A percentile compares a stretch with the other conserved stretches of the same genome.
Evolutionary conservation across 2,329 filamentous ascomycete species (phyloP).

Genomic region (Curvularia lunata): DNA sequence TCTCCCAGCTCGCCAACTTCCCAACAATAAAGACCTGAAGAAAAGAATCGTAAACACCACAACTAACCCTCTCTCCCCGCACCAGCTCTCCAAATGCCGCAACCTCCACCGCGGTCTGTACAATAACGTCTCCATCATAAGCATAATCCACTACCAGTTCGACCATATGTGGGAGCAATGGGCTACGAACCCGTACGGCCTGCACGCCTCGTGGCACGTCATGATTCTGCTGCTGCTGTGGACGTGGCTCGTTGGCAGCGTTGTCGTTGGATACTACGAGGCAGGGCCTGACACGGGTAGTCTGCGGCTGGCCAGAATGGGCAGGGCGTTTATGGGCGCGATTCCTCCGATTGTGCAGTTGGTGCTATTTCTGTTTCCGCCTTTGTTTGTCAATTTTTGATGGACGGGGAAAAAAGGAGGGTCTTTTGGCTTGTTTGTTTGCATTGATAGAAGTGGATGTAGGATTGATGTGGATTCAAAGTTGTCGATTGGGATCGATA

Average conservation of each 20-base stretch:
- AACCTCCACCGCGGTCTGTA: slow-evolving; percentile 4
- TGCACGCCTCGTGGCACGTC: slow-evolving; percentile 12
- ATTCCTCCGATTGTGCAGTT: slow-evolving; percentile 17
- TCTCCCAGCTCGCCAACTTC: too few species aligned
- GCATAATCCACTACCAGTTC: slow-evolving; percentile 6
- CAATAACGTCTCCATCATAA: slow-evolving; percentile 6
- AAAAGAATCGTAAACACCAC: too few species aligned
- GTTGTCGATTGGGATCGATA: not conserved
- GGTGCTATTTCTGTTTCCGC: slow-evolving; percentile 19
- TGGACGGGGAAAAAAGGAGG: too few species aligned
- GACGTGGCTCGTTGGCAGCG: slow-evolving; percentile 13
- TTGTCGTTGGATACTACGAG: slow-evolving; percentile 12
- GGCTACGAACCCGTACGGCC: slow-evolving; percentile 16
- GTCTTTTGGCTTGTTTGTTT: too few species aligned
- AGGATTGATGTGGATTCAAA: too few species aligned
- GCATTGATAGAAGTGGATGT: too few species aligned
- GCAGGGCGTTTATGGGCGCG: slow-evolving; percentile 12
- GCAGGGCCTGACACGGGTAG: not conserved
- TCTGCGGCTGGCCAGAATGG: slow-evolving; percentile 5
- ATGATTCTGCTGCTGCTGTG: slow-evolving; percentile 11
- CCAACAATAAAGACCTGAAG: too few species aligned
- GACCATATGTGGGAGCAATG: slow-evolving; percentile 9
- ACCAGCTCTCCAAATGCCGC: not conserved
- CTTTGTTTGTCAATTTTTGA: slow-evolving; percentile 17
- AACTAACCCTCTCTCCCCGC: too few species aligned